Conservation (phyloP, 2,329 filamentous ascomycete species). For the Hirsutella thompsonii region DNA sequence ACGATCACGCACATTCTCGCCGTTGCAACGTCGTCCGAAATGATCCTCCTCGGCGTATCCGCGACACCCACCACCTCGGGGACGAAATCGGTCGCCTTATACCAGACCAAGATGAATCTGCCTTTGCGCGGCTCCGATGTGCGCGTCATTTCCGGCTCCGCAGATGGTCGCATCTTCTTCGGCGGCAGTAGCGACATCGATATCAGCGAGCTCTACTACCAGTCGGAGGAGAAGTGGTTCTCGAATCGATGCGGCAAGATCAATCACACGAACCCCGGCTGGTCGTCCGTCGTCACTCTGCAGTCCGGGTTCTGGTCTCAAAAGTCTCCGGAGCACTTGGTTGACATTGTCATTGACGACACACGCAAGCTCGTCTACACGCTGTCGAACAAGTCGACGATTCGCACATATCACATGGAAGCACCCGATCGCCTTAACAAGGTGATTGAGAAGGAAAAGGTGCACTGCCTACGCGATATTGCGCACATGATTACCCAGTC, state of each 20-base stretch:
- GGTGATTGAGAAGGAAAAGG: slow-evolving; percentile 53
- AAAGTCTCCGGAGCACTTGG: slow-evolving; percentile 48
- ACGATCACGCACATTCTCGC: slow-evolving; percentile 82
- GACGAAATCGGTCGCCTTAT: slow-evolving; percentile 62
- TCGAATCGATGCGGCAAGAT: slow-evolving; percentile 75
- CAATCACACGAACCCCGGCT: slow-evolving; percentile 70
- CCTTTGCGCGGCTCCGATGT: slow-evolving; percentile 66
- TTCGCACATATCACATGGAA: slow-evolving; percentile 84
- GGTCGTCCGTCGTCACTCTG: slow-evolving; percentile 48
- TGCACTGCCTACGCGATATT: slow-evolving; percentile 55
- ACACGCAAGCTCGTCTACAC: slow-evolving; percentile 82
- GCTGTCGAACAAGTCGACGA: slow-evolving; percentile 75
- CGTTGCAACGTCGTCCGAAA: slow-evolving; percentile 73
- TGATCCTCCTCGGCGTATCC: slow-evolving; percentile 76
- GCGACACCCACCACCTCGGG: slow-evolving; percentile 56
- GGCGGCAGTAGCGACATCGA: slow-evolving; percentile 70
- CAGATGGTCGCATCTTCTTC: slow-evolving; percentile 87
- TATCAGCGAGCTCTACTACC: slow-evolving; percentile 88
- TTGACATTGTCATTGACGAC: slow-evolving; percentile 79
- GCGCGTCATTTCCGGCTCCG: slow-evolving; percentile 66
- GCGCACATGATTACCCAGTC: slow-evolving; percentile 74
- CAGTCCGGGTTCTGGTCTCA: slow-evolving; percentile 36
- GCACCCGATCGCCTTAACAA: slow-evolving; percentile 44
- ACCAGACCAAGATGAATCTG: slow-evolving; percentile 77
- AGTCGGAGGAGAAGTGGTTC: slow-evolving; percentile 97